phyloP scores from a whole-genome alignment of 2,329 filamentous ascomycete genomes.

The Sporothrix protearum region DNA sequence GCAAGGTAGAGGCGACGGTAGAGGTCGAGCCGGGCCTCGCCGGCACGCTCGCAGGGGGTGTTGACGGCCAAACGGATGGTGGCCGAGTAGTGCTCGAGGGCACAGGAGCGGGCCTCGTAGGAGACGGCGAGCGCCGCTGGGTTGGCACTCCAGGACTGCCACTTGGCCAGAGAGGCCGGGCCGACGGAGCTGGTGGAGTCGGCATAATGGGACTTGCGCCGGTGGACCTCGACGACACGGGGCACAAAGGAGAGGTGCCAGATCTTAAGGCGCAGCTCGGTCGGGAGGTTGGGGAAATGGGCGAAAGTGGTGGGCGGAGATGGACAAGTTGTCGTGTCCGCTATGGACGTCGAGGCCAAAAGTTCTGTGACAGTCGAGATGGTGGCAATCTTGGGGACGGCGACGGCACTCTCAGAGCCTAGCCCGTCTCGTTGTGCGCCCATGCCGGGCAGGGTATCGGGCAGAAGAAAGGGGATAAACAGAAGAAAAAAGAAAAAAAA shows the following conservation, averaged over 20 bases:
- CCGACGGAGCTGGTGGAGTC: constrained; percentile 22
- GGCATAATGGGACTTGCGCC: constrained; percentile 34
- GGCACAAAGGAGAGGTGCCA: constrained; percentile 37
- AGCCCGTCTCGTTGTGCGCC: constrained; percentile 7
- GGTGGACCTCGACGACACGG: constrained; percentile 38
- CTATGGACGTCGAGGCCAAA: not conserved
- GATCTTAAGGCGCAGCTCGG: constrained; percentile 39
- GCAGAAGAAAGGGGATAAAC: no score
- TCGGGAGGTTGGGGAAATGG: constrained; percentile 35
- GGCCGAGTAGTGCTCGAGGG: constrained; percentile 35
- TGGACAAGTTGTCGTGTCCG: not conserved
- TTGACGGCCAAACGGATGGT: constrained; percentile 32
- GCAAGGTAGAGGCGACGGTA: constrained; percentile 34
- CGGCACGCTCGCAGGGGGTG: constrained; percentile 26
- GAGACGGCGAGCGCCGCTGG: constrained; percentile 36
- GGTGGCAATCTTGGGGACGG: not conserved
- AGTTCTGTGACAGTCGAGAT: not conserved
- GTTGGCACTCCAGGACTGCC: constrained; percentile 37
- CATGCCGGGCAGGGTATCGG: not conserved
- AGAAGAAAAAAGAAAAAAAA: not conserved
- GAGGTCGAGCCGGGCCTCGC: constrained; percentile 26
- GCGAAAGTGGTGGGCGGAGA: constrained; percentile 29
- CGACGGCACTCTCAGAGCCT: not conserved
- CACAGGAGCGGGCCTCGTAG: constrained; percentile 35
- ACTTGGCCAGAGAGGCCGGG: constrained; percentile 27